Evolutionary conservation across 768 basidiomycete genomes (phyloP).

Genomic region (Cubamyces lactineus): DNA sequence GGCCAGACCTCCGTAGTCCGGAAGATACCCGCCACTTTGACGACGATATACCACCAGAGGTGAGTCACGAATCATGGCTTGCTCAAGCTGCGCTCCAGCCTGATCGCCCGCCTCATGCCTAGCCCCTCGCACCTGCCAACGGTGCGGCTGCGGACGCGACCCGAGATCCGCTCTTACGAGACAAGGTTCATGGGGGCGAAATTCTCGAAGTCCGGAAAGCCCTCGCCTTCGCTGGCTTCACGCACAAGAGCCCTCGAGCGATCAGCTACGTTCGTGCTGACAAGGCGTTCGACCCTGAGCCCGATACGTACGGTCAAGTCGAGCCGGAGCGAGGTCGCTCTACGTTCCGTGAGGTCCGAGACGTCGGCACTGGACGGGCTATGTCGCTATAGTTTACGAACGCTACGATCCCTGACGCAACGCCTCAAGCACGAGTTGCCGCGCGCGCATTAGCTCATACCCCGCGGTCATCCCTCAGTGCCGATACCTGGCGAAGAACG

Average conservation of each 20-base stretch:
- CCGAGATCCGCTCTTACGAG: conserved; percentile 84
- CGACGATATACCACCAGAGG: conserved; percentile 90
- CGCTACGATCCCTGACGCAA: conserved; percentile 17
- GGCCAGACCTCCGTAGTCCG: conserved; percentile 77
- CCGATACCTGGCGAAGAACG: conserved; percentile 1
- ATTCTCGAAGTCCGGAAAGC: conserved; percentile 91
- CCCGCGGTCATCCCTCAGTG: conserved; percentile 10
- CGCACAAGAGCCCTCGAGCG: conserved; percentile 84
- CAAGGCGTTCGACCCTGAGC: conserved; percentile 64
- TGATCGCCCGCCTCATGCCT: not conserved
- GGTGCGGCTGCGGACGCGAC: conserved; percentile 84
- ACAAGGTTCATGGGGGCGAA: conserved; percentile 83
- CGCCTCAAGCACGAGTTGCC: conserved; percentile 27
- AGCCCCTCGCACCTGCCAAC: conserved; percentile 90
- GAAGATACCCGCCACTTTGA: conserved; percentile 97
- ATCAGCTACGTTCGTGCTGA: conserved; percentile 79
- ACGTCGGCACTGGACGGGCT: conserved; percentile 73
- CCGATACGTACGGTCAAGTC: conserved; percentile 51
- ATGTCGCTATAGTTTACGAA: conserved; percentile 69
- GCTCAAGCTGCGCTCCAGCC: not conserved
- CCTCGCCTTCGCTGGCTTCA: conserved; percentile 88
- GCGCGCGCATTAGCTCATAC: conserved; percentile 22
- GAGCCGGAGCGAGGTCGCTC: conserved; percentile 65
- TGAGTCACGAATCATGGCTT: conserved; percentile 36
- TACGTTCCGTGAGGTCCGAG: conserved; percentile 61